Conservation (phyloP, 2,329 filamentous ascomycete species). For the Rutstroemia sp. region DNA sequence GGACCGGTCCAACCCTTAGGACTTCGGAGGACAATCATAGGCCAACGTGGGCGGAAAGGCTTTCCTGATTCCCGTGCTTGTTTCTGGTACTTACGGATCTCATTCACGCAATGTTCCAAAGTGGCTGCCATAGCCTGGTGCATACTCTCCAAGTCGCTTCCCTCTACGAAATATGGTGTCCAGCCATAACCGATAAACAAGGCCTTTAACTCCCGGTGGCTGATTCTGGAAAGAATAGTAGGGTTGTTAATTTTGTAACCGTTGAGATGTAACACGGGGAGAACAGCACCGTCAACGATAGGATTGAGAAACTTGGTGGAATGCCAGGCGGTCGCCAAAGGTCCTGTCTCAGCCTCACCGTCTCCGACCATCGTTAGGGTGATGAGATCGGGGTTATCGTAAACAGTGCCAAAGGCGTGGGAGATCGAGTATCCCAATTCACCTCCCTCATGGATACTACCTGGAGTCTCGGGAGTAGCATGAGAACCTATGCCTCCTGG, state of each 20-base stretch:
- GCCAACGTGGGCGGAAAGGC: slow-evolving; percentile 65
- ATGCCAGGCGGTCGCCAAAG: slow-evolving; percentile 73
- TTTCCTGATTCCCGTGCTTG: slow-evolving; percentile 63
- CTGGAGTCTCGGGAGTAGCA: slow-evolving; percentile 71
- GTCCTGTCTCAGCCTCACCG: slow-evolving; percentile 75
- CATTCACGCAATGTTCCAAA: slow-evolving; percentile 61
- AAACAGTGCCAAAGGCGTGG: slow-evolving; percentile 71
- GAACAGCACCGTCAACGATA: slow-evolving; percentile 67
- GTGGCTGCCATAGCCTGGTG: slow-evolving; percentile 77
- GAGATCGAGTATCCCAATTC: slow-evolving; percentile 77
- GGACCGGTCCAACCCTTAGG: slow-evolving; percentile 78
- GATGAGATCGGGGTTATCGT: slow-evolving; percentile 67
- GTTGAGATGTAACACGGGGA: slow-evolving; percentile 72
- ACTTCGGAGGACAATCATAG: slow-evolving; percentile 69
- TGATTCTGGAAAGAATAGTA: slow-evolving; percentile 64
- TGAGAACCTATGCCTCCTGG: slow-evolving; percentile 73
- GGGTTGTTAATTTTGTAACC: slow-evolving; percentile 84
- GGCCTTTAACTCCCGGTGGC: slow-evolving; percentile 62
- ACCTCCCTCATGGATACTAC: slow-evolving; percentile 70
- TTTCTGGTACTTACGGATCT: slow-evolving; percentile 64
- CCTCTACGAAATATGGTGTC: slow-evolving; percentile 75
- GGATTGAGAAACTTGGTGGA: slow-evolving; percentile 78
- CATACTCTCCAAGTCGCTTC: slow-evolving; percentile 65
- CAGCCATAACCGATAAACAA: slow-evolving; percentile 71
- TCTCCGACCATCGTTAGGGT: slow-evolving; percentile 73